Conservation (phyloP, 768 basidiomycete species). For the Pleurotus platypus region DNA sequence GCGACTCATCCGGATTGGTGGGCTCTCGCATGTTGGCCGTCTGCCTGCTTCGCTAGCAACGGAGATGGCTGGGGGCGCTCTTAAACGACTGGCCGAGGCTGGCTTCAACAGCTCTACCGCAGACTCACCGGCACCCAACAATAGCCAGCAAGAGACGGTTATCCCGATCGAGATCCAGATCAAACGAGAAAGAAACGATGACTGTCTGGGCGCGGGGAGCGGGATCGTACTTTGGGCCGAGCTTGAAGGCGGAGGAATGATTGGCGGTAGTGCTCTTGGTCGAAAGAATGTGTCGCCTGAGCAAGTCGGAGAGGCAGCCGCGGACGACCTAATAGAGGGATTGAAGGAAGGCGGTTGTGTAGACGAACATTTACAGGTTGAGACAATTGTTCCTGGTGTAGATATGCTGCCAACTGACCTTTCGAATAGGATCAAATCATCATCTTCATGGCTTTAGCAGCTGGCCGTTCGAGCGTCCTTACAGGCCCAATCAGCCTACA, state of each 20-base stretch:
- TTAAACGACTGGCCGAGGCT: constrained; percentile 31
- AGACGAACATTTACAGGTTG: constrained; percentile 50
- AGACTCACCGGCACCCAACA: background rate
- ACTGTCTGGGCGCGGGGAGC: constrained; percentile 59
- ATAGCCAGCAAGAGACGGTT: constrained; percentile 7
- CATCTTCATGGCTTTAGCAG: constrained; percentile 70
- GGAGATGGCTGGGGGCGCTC: constrained; percentile 56
- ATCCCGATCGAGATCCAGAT: constrained; percentile 36
- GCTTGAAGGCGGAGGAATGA: constrained; percentile 59
- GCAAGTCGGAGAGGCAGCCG: constrained; percentile 58
- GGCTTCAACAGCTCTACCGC: constrained; percentile 25
- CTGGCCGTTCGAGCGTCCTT: constrained; percentile 56
- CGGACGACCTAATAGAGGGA: constrained; percentile 52
- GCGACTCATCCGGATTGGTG: constrained; percentile 43
- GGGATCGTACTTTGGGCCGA: constrained; percentile 78
- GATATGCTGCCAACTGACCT: background rate
- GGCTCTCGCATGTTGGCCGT: constrained; percentile 64
- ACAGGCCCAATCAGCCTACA: constrained; percentile 62
- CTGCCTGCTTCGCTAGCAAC: constrained; percentile 54
- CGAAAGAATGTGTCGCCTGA: constrained; percentile 41
- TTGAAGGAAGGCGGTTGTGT: constrained; percentile 67
- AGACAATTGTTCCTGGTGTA: background rate
- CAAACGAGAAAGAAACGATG: constrained; percentile 37
- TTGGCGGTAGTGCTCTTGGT: constrained; percentile 69
- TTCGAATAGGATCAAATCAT: constrained; percentile 64